Evolutionary conservation across 2,329 filamentous ascomycete species (phyloP).

Genomic region (Akanthomyces dipterigenus): DNA sequence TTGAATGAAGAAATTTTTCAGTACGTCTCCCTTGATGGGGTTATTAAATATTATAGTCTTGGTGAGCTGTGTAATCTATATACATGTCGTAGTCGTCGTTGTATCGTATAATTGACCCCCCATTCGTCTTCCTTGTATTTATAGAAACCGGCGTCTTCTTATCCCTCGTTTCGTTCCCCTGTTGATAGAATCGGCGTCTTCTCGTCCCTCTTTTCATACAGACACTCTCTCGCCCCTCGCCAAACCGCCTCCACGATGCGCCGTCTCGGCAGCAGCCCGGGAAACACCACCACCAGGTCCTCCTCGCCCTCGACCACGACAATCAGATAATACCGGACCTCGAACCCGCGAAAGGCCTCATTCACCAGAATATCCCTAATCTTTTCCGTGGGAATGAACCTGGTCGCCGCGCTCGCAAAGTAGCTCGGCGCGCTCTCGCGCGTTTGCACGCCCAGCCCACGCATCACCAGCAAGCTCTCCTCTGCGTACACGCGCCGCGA

Average conservation of each 20-base stretch:
- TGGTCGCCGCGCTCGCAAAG: constrained; percentile 41
- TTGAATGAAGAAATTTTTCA: not conserved
- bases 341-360: constrained; percentile 89
- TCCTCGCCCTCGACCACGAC: constrained; percentile 86
- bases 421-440: constrained; percentile 58
- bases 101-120: not conserved
- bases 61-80: not conserved
- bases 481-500: constrained; percentile 48
- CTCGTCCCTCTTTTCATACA: constrained; percentile 52
- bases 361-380: constrained; percentile 93
- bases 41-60: too few species aligned
- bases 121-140: not conserved
- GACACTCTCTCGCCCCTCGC: constrained; percentile 74
- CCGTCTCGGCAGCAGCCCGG: constrained; percentile 65
- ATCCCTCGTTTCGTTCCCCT: constrained; percentile 37
- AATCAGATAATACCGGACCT: constrained; percentile 81
- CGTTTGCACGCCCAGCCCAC: constrained; percentile 86
- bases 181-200: constrained; percentile 20
- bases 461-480: constrained; percentile 82
- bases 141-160: constrained; percentile 24
- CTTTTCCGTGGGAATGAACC: constrained; percentile 79
- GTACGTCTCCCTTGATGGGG: too few species aligned
- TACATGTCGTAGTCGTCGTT: not conserved
- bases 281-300: constrained; percentile 92
- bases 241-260: constrained; percentile 81